Evolutionary conservation across 345 rosid species (phyloP).

Genomic region (Corymbia maculata): DNA sequence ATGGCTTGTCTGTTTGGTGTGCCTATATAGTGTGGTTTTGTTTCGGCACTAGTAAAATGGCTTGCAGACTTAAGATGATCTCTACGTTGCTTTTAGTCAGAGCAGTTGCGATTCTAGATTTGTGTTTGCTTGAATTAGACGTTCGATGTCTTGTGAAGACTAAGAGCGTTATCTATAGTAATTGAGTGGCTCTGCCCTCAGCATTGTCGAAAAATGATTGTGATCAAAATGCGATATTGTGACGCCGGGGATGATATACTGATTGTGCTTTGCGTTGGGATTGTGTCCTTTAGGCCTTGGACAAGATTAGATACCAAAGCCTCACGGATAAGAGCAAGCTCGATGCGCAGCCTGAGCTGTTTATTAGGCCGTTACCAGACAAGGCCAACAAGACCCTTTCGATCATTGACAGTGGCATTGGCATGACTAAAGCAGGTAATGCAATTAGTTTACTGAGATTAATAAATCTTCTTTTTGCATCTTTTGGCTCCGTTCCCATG

Average conservation of each 20-base stretch:
- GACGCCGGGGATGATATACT: not conserved
- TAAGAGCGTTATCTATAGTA: not conserved
- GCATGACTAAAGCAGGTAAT: constrained; percentile 43
- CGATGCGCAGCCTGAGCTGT: constrained; percentile 30
- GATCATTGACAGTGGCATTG: constrained; percentile 30
- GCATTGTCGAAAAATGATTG: not conserved
- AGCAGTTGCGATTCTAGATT: not conserved
- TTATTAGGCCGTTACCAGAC: constrained; percentile 32
- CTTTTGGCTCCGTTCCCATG: not conserved
- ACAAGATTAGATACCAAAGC: constrained; percentile 30
- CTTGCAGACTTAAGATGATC: not conserved
- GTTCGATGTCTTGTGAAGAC: not conserved
- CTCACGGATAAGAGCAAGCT: constrained; percentile 41
- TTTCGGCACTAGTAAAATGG: not conserved
- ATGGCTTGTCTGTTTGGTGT: not conserved
- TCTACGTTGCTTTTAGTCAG: not conserved
- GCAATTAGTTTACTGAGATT: not conserved
- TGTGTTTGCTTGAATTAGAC: not conserved
- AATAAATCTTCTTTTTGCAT: not conserved
- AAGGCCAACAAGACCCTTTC: constrained; percentile 27
- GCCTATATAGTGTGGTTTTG: not conserved
- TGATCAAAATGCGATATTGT: not conserved
- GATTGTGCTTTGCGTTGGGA: not conserved
- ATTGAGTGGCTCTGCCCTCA: not conserved
- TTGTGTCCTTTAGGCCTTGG: constrained; percentile 15